A percentile compares a stretch with the other conserved stretches of the same genome.
These are phyloP conservation scores for Diaporthe capsici DNA, from an alignment of 2,329 filamentous ascomycete genomes.

Conservation along the genomic window DNA sequence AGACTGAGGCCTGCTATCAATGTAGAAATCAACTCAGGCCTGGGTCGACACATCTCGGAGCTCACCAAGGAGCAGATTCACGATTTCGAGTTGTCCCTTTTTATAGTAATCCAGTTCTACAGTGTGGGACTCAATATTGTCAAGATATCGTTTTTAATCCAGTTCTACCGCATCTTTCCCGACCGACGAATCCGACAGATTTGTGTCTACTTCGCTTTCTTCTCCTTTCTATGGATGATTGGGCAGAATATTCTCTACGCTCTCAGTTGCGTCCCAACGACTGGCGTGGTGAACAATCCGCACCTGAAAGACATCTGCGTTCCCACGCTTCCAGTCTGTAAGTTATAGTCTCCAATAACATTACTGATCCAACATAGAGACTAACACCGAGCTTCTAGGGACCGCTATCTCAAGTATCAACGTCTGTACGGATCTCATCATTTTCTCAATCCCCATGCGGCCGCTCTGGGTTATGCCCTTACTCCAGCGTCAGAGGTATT, in stretches of 20 bases:
- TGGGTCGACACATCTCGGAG: slow-evolving; percentile 19
- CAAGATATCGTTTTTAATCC: slow-evolving; percentile 31
- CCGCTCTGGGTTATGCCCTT: slow-evolving; percentile 28
- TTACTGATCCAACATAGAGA: no score
- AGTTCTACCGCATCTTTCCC: slow-evolving; percentile 30
- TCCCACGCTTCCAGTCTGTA: slow-evolving; percentile 14
- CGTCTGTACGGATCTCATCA: slow-evolving; percentile 18
- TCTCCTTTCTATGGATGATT: slow-evolving; percentile 24
- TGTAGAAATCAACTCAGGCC: slow-evolving; percentile 22
- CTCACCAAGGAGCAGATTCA: slow-evolving; percentile 14
- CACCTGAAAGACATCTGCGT: slow-evolving; percentile 9
- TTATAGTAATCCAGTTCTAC: slow-evolving; percentile 25
- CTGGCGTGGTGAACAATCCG: slow-evolving; percentile 13
- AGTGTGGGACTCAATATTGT: slow-evolving; percentile 24
- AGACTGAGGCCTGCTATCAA: background rate
- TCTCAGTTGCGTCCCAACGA: slow-evolving; percentile 29
- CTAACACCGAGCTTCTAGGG: background rate
- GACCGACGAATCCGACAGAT: slow-evolving; percentile 4
- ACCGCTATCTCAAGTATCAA: slow-evolving; percentile 27
- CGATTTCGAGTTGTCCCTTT: slow-evolving; percentile 13
- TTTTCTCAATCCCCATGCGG: slow-evolving; percentile 24
- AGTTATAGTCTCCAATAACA: background rate
- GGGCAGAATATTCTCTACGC: slow-evolving; percentile 29
- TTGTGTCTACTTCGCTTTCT: slow-evolving; percentile 22
- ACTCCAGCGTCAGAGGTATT: slow-evolving; percentile 21